These are phyloP conservation scores for Lonicera japonica DNA, from an alignment of 129 eudicot genomes.

Conservation along the genomic window DNA sequence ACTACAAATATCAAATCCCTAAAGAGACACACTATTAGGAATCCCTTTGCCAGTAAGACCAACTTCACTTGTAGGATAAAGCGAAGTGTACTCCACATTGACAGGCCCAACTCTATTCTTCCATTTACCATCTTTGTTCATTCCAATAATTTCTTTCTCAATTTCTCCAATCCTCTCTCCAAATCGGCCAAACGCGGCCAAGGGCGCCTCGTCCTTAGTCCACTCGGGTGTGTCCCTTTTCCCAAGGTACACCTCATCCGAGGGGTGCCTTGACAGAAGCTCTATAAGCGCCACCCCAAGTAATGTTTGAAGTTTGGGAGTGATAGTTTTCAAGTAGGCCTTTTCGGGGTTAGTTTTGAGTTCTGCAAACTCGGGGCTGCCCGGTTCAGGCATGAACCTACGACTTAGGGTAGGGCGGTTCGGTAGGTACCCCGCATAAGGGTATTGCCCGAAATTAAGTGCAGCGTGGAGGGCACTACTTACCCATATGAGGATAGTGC, in stretches of 20 bases:
- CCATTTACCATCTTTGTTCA: slow-evolving; percentile 44
- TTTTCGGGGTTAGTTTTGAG: slow-evolving; percentile 44
- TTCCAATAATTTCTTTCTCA: slow-evolving; percentile 33
- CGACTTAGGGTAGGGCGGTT: slow-evolving; percentile 75
- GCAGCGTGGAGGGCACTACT: slow-evolving; percentile 93
- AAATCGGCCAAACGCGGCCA: slow-evolving; percentile 44
- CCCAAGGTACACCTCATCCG: slow-evolving; percentile 74
- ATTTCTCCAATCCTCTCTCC: slow-evolving; percentile 41
- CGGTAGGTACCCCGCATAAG: slow-evolving; percentile 71
- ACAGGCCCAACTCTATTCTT: slow-evolving; percentile 73
- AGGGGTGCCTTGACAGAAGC: slow-evolving; percentile 64
- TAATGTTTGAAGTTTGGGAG: slow-evolving; percentile 54
- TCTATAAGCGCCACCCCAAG: slow-evolving; percentile 70
- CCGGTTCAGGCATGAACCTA: slow-evolving; percentile 54
- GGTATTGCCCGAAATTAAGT: slow-evolving; percentile 80
- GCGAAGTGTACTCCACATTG: slow-evolving; percentile 66
- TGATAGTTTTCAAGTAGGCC: slow-evolving; percentile 63
- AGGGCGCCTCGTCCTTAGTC: slow-evolving; percentile 48
- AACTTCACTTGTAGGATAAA: slow-evolving; percentile 51
- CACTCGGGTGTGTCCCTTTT: slow-evolving; percentile 59
- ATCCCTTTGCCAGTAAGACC: slow-evolving; percentile 88
- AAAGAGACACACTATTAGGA: slow-evolving; percentile 77
- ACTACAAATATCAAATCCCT: not conserved
- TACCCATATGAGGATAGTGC: slow-evolving; percentile 75
- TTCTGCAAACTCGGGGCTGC: slow-evolving; percentile 50